A percentile compares a stretch with the other conserved stretches of the same genome.
These are phyloP conservation scores for Phytophthora tubulina DNA, from an alignment of 352 stramenopile genomes.

Conservation along the genomic window DNA sequence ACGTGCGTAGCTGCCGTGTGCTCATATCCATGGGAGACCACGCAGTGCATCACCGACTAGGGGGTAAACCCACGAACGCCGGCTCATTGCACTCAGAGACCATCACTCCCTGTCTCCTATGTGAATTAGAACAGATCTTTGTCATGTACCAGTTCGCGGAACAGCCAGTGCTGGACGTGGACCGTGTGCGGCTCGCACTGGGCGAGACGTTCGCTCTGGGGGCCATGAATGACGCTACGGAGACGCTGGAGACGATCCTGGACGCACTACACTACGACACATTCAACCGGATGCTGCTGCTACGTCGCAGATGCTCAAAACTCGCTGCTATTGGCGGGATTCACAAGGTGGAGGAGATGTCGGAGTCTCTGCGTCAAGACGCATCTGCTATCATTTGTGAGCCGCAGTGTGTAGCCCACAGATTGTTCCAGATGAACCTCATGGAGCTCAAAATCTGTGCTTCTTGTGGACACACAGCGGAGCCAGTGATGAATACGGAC, in stretches of 20 bases:
- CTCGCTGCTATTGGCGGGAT: neutral
- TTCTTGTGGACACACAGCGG: conserved; percentile 67
- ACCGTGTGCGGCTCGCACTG: conserved; percentile 75
- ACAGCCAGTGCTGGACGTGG: conserved; percentile 76
- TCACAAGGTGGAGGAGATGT: conserved; percentile 50
- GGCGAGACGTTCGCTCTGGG: conserved; percentile 73
- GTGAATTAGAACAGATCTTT: conserved; percentile 88
- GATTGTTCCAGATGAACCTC: conserved; percentile 90
- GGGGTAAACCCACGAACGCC: conserved; percentile 46
- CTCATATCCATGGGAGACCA: conserved; percentile 85
- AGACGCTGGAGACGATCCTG: conserved; percentile 85
- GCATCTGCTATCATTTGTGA: conserved; percentile 77
- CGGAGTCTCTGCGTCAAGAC: conserved; percentile 64
- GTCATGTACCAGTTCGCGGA: conserved; percentile 88
- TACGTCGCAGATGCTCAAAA: conserved; percentile 42
- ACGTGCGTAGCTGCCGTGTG: conserved; percentile 86
- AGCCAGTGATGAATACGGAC: conserved; percentile 87
- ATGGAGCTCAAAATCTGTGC: conserved; percentile 82
- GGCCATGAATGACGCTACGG: conserved; percentile 89
- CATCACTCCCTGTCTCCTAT: conserved; percentile 69
- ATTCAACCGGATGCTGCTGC: conserved; percentile 75
- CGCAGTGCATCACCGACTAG: conserved; percentile 74
- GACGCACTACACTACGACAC: conserved; percentile 84
- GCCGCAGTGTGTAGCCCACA: conserved; percentile 81
- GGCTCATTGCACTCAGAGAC: conserved; percentile 4